Percentiles rank a stretch among this genome's conserved stretches.
Evolutionary conservation across 139 green algal genomes (phyloP).

Genomic region (Chlamydomonas sp.): DNA sequence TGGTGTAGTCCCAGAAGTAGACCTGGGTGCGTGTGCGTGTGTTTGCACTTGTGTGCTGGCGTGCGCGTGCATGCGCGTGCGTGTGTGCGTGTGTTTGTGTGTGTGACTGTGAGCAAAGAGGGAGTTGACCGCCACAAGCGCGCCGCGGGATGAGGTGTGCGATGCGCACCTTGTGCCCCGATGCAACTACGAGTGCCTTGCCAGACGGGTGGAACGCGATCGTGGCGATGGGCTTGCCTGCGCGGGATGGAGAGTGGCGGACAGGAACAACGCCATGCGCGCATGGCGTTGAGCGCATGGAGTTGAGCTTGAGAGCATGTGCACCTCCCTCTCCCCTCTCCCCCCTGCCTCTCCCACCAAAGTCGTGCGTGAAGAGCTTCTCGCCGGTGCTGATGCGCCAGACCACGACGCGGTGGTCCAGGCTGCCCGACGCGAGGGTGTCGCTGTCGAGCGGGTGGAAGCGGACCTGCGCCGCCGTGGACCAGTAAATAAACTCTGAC

Average conservation of each 20-base stretch:
- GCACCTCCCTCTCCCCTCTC: too few relatives aligned
- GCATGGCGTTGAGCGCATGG: too few relatives aligned
- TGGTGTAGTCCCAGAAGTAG: constrained; percentile 62
- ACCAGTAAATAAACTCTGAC: neutral
- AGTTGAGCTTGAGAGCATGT: too few relatives aligned
- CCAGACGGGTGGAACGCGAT: constrained; percentile 69
- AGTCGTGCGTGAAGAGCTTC: constrained; percentile 57
- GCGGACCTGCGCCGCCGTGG: constrained; percentile 65
- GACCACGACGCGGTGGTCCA: constrained; percentile 72
- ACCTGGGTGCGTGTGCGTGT: constrained; percentile 41
- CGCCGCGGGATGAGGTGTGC: too few relatives aligned
- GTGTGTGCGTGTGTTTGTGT: too few relatives aligned
- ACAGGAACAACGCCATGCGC: too few relatives aligned
- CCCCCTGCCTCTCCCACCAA: constrained; percentile 58
- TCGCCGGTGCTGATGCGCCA: constrained; percentile 66
- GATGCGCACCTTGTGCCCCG: constrained; percentile 77
- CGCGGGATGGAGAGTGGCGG: too few relatives aligned
- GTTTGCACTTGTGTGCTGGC: too few relatives aligned
- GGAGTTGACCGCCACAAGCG: too few relatives aligned
- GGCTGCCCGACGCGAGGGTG: constrained; percentile 71
- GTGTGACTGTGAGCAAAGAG: too few relatives aligned
- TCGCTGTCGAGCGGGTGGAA: constrained; percentile 65
- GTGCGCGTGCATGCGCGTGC: too few relatives aligned
- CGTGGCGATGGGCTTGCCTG: constrained; percentile 78
- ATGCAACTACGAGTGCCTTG: constrained; percentile 68